These are phyloP conservation scores for Wolfiporia cocos DNA, from an alignment of 1,284 basidiomycete genomes.

Conservation along the genomic window DNA sequence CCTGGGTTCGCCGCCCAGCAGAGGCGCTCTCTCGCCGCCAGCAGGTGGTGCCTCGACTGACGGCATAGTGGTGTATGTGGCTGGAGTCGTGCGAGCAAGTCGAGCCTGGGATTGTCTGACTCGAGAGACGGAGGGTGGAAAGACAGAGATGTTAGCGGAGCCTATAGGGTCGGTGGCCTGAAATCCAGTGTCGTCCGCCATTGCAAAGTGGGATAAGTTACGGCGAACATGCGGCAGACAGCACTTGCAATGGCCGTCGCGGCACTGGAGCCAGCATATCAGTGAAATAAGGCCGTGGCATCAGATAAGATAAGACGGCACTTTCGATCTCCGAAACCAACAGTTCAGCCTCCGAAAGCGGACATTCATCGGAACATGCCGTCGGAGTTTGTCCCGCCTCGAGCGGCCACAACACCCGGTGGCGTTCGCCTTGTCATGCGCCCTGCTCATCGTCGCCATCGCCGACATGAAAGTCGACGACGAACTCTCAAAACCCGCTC, in stretches of 20 bases:
- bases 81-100: too few relatives aligned
- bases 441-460: conserved; percentile 16
- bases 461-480: conserved; percentile 25
- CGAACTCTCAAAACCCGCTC: conserved; percentile 10
- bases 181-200: conserved; percentile 16
- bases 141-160: conserved; percentile 21
- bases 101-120: conserved; percentile 9
- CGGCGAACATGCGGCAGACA: conserved; percentile 6
- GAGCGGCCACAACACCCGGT: too few relatives aligned
- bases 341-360: neutral
- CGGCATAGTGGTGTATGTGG: too few relatives aligned
- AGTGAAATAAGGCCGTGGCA: neutral
- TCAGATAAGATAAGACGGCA: conserved; percentile 2
- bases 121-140: conserved; percentile 19
- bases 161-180: conserved; percentile 22
- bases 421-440: too few relatives aligned
- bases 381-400: too few relatives aligned
- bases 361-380: too few relatives aligned
- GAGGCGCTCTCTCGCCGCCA: conserved; percentile 25
- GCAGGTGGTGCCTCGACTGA: conserved; percentile 1
- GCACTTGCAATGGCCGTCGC: neutral
- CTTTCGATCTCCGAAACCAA: neutral
- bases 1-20: conserved; percentile 18
- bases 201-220: conserved; percentile 6
- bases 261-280: neutral